phyloP scores from a whole-genome alignment of 257 asterid genomes.

The Solanum chiquidenum region DNA sequence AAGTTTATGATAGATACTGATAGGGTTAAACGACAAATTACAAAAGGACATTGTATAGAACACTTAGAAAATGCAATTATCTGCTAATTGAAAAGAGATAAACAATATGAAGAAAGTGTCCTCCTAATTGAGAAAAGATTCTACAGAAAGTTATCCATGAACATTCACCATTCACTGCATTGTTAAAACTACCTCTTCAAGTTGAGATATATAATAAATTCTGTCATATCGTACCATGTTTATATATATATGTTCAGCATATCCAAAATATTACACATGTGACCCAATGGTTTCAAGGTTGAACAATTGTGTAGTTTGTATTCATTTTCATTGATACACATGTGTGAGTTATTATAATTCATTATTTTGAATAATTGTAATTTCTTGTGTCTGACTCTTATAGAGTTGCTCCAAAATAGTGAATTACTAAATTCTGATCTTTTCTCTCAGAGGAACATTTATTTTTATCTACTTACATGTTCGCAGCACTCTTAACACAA shows the following conservation, averaged over 20 bases:
- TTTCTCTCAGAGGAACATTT: background rate
- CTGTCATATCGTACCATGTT: background rate
- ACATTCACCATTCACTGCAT: background rate
- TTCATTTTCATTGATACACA: background rate
- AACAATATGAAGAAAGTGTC: background rate
- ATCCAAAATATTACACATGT: background rate
- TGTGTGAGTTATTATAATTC: background rate
- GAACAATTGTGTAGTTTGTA: background rate
- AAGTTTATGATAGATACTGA: background rate
- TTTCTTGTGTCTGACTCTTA: background rate
- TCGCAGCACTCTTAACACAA: background rate
- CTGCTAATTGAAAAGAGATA: background rate
- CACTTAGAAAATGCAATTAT: background rate
- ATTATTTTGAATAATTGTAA: background rate
- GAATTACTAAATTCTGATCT: background rate
- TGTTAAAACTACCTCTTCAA: background rate
- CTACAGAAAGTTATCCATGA: background rate
- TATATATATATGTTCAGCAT: background rate
- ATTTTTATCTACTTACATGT: background rate
- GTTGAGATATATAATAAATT: background rate
- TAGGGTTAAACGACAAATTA: background rate
- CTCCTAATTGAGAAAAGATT: background rate
- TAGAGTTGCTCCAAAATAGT: background rate
- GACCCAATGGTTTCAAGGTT: background rate
- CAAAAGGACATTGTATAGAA: background rate